Percentiles rank a stretch among this genome's conserved stretches.
Conservation (phyloP, 441 rosid genomes). For the Bruguiera hainesii region DNA sequence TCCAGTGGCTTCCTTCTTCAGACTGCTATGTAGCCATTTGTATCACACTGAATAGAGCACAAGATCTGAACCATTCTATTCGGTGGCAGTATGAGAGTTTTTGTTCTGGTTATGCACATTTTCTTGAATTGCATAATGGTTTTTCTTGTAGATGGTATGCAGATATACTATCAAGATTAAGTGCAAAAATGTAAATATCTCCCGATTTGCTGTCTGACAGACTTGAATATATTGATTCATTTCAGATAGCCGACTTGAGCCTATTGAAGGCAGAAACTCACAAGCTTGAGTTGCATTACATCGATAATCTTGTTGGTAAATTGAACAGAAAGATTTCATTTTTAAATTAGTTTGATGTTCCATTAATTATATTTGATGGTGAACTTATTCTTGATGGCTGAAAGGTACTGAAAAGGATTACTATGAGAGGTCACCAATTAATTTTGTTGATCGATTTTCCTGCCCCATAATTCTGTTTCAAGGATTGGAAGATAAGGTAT, state of each 20-base stretch:
- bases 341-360: conserved; percentile 2
- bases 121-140: too few species aligned
- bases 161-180: too few species aligned
- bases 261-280: conserved; percentile 72
- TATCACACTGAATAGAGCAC: background rate
- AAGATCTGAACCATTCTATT: background rate
- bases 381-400: conserved; percentile 20
- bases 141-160: too few species aligned
- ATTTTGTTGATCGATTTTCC: conserved; percentile 71
- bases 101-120: background rate
- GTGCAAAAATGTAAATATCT: too few species aligned
- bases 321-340: conserved; percentile 4
- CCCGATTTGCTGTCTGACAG: conserved; percentile 3
- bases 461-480: conserved; percentile 93
- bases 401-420: conserved; percentile 64
- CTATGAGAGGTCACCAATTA: conserved; percentile 77
- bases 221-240: conserved; percentile 18
- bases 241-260: conserved; percentile 78
- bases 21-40: background rate
- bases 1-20: background rate
- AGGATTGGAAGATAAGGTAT: conserved; percentile 92
- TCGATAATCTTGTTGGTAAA: conserved; percentile 90
- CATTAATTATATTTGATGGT: conserved; percentile 8
- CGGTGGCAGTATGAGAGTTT: background rate
- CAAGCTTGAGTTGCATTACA: conserved; percentile 81